Evolutionary conservation across 768 basidiomycete genomes (phyloP).

Genomic region (Filobasidium floriforme): DNA sequence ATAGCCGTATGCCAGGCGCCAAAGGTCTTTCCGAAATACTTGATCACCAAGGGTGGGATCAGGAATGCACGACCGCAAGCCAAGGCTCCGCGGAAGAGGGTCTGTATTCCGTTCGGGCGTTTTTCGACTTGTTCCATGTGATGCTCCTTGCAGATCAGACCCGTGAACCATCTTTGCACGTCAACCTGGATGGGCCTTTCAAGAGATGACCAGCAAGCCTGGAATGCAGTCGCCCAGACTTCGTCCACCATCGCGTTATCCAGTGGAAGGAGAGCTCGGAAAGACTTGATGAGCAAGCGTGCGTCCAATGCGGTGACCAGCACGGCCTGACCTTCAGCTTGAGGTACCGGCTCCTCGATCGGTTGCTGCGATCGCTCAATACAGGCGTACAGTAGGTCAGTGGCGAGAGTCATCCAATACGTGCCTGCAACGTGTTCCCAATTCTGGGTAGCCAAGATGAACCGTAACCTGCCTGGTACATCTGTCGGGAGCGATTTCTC

Average conservation of each 20-base stretch:
- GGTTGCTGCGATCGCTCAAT: conserved; percentile 42
- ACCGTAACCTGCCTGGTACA: conserved; percentile 71
- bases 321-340: conserved; percentile 10
- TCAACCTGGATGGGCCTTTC: conserved; percentile 80
- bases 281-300: conserved; percentile 56
- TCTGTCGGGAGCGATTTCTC: conserved; percentile 81
- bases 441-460: conserved; percentile 82
- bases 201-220: conserved; percentile 74
- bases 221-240: conserved; percentile 81
- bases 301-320: conserved; percentile 38
- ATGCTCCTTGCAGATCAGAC: conserved; percentile 84
- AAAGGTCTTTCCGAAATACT: conserved; percentile 92
- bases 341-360: conserved; percentile 2
- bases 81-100: conserved; percentile 72
- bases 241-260: conserved; percentile 70
- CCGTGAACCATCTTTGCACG: conserved; percentile 79
- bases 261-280: conserved; percentile 73
- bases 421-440: conserved; percentile 90
- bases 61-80: conserved; percentile 80
- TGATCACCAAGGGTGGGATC: conserved; percentile 87
- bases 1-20: conserved; percentile 89
- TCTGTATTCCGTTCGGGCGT: conserved; percentile 86
- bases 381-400: conserved; percentile 81
- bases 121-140: conserved; percentile 79
- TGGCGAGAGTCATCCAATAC: conserved; percentile 87